Base-by-base conservation (phyloP, 768 basidiomycete genomes). In the Tulasnella sp. region DNA sequence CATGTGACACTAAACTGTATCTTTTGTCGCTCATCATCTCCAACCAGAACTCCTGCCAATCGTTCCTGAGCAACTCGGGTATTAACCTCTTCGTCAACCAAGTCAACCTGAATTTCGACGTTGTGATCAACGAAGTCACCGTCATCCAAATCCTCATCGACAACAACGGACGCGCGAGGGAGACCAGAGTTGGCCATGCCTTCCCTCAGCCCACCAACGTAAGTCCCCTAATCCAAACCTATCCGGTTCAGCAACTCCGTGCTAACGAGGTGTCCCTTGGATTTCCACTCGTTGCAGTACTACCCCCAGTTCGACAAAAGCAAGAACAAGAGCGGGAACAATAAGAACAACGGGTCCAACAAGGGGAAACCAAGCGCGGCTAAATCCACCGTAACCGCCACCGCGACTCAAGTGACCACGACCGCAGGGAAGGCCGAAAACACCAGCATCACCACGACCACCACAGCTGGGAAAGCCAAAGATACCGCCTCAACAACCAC, bases 161-260 rank as follows among this genome's bases (percentile, higher is more conserved):
- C 67, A 29, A 68, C 4, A 34, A 11, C 5, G 67, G 67, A 34
- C 67, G 67, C 7, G 67, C 29, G 14, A 68, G 67, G 67, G 11
- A 34, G 29, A 68, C 29, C 15, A 17, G 29, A 4, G 38, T 39
- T 22, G 3, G 31, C 67, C 67, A 68, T 12, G 31, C 67, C 29
- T 68, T 68, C 67, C 67, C 67, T 68, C 67, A 68, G 25, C 67
- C 67, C 29, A 34, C 25, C 34, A 34, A 68, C 67, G 67, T 68
- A 12, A 68, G 67, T 34, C 8, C 67, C 1, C 67, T 25, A 34
- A 12, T n/a, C 7, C 19, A n/a, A 7, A 22, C 19, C 49, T n/a
- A 6, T 49, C n/a, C 49, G 5, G 0, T 22, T 49, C 0, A 49
- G 17, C 17, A 3, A 19, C 3, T 3, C 1, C 0, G 11, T 39